phyloP scores from a whole-genome alignment of 768 basidiomycete genomes.

The Boletus patriciae region DNA sequence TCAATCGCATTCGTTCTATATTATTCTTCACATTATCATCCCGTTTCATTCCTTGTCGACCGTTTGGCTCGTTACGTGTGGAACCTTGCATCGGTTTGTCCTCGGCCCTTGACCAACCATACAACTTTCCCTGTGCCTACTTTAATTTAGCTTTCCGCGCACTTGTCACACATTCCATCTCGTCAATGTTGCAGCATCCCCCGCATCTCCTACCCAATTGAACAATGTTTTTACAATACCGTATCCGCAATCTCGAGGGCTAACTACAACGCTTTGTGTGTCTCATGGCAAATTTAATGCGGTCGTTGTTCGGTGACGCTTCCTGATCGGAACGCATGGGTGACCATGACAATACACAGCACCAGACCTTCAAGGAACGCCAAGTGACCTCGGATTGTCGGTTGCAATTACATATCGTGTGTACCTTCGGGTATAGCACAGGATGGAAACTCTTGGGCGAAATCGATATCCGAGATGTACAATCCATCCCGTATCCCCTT shows the following conservation, averaged over 20 bases:
- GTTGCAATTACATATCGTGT: neutral
- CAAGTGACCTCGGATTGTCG: neutral
- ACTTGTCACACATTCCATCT: constrained; percentile 33
- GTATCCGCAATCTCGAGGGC: constrained; percentile 33
- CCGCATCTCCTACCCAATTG: constrained; percentile 38
- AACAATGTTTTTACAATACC: constrained; percentile 42
- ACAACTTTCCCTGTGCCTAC: constrained; percentile 33
- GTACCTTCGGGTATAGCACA: neutral
- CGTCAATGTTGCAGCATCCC: constrained; percentile 49
- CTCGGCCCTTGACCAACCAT: constrained; percentile 24
- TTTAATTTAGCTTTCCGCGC: constrained; percentile 33
- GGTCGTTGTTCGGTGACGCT: constrained; percentile 5
- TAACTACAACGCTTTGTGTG: constrained; percentile 28
- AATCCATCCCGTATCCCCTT: neutral
- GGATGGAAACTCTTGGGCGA: neutral
- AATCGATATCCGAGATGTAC: neutral
- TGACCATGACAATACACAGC: constrained; percentile 20
- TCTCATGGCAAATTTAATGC: constrained; percentile 6
- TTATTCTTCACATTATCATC: constrained; percentile 85
- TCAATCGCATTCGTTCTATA: constrained; percentile 60
- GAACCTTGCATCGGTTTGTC: constrained; percentile 35
- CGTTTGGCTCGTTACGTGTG: constrained; percentile 36
- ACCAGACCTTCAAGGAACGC: neutral
- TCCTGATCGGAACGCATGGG: constrained; percentile 13
- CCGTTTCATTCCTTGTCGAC: constrained; percentile 41